Conservation (phyloP, 2,329 filamentous ascomycete genomes). For the Endocalyx cinctus region DNA sequence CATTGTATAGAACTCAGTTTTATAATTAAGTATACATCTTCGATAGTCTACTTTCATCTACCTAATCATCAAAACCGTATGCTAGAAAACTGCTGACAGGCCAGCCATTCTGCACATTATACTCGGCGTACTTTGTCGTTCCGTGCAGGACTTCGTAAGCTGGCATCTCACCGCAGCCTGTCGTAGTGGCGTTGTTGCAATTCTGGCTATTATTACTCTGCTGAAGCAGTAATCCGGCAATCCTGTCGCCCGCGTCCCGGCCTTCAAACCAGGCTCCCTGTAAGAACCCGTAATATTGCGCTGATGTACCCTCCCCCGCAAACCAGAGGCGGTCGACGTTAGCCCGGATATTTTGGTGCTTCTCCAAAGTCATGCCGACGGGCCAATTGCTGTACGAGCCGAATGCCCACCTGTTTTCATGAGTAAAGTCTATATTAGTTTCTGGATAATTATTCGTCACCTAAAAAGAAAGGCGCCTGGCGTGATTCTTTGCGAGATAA, state of each 20-base stretch:
- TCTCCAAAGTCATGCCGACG: constrained; percentile 55
- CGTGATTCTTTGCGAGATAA: no score
- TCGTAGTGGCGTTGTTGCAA: constrained; percentile 18
- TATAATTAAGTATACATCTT: no score
- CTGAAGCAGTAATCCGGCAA: constrained; percentile 34
- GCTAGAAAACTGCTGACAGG: constrained; percentile 31
- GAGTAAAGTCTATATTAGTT: no score
- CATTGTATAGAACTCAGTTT: no score
- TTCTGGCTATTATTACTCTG: constrained; percentile 7
- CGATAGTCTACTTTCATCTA: no score
- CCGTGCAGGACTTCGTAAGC: constrained; percentile 29
- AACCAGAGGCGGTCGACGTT: constrained; percentile 59
- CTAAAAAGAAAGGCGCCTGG: no score
- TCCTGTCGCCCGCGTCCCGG: constrained; percentile 39
- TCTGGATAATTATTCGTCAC: constrained; percentile 1
- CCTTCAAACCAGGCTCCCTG: constrained; percentile 60
- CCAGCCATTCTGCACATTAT: constrained; percentile 32
- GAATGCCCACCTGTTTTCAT: constrained; percentile 34
- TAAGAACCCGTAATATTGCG: constrained; percentile 61
- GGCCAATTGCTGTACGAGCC: constrained; percentile 69
- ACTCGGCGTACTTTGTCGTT: constrained; percentile 29
- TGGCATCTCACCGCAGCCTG: constrained; percentile 20
- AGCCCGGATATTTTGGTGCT: constrained; percentile 64
- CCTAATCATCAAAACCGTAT: no score
- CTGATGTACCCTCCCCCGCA: constrained; percentile 59